phyloP scores from a whole-genome alignment of 116 monocot species.

The Trichopus zeylanicus region DNA sequence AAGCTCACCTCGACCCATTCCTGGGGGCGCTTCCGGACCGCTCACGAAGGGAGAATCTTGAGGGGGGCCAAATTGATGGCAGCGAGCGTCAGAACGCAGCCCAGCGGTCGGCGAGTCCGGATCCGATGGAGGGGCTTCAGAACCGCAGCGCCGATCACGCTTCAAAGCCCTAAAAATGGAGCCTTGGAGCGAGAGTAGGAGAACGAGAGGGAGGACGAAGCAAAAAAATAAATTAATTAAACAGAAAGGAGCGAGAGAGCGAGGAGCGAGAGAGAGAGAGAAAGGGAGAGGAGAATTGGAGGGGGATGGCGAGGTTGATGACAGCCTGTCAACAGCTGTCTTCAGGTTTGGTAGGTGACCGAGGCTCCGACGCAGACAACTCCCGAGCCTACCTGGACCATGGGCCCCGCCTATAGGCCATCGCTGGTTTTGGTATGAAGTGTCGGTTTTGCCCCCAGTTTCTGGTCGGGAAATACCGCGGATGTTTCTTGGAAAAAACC shows the following conservation, averaged over 20 bases:
- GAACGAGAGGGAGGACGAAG: neutral
- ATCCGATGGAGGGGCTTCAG: neutral
- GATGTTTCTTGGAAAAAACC: no score
- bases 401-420: neutral
- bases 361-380: neutral
- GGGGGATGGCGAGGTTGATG: conserved; percentile 18
- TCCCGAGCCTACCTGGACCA: neutral
- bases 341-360: neutral
- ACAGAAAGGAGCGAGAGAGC: neutral
- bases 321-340: conserved; percentile 67
- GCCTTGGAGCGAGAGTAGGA: neutral
- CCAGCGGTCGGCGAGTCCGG: neutral
- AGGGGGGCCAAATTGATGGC: neutral
- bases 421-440: no score
- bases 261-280: conserved; percentile 5
- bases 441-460: neutral
- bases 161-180: neutral
- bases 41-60: neutral
- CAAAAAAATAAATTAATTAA: no score
- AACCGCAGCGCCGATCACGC: neutral
- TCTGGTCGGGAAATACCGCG: neutral
- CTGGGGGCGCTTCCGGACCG: neutral
- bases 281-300: conserved; percentile 13
- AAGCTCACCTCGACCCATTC: neutral
- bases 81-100: neutral